Evolutionary conservation across 1,139 yeast genomes (phyloP).

Genomic region (Geotrichum candidum): DNA sequence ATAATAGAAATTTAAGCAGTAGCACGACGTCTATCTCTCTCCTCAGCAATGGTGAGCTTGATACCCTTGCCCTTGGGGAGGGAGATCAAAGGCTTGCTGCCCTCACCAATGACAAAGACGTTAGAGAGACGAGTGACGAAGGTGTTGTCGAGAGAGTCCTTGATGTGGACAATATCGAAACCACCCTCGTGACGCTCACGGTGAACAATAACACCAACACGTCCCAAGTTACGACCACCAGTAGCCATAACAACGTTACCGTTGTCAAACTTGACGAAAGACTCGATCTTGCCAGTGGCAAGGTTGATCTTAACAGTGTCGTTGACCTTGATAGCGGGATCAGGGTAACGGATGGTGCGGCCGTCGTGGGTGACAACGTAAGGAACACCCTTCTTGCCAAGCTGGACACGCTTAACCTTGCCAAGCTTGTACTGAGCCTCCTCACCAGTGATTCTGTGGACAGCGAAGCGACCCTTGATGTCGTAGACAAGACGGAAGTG

Average conservation of each 20-base stretch:
- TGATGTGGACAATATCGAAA: constrained; percentile 97
- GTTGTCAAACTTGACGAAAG: constrained; percentile 88
- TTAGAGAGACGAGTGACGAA: constrained; percentile 96
- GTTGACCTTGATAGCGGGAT: constrained; percentile 91
- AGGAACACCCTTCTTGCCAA: constrained; percentile 97
- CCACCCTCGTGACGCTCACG: constrained; percentile 99
- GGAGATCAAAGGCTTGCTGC: constrained; percentile 93
- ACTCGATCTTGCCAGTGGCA: constrained; percentile 90
- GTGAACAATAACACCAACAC: constrained; percentile 97
- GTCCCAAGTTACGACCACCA: constrained; percentile 99
- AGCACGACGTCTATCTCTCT: constrained; percentile 84
- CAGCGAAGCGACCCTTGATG: constrained; percentile 97
- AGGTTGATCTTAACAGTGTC: constrained; percentile 96
- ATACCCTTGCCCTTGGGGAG: constrained; percentile 99
- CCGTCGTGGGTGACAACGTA: constrained; percentile 99
- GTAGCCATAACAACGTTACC: constrained; percentile 97
- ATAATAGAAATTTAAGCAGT: constrained; percentile 11
- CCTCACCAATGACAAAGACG: constrained; percentile 98
- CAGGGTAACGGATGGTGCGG: constrained; percentile 99
- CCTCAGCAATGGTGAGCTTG: constrained; percentile 95
- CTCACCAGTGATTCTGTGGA: constrained; percentile 98
- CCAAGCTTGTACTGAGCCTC: constrained; percentile 97
- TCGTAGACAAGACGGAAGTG: constrained; percentile 98
- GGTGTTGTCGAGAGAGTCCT: constrained; percentile 94
- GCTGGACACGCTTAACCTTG: constrained; percentile 94